phyloP scores from a whole-genome alignment of 352 stramenopile species.

The Phytophthora megakarya region DNA sequence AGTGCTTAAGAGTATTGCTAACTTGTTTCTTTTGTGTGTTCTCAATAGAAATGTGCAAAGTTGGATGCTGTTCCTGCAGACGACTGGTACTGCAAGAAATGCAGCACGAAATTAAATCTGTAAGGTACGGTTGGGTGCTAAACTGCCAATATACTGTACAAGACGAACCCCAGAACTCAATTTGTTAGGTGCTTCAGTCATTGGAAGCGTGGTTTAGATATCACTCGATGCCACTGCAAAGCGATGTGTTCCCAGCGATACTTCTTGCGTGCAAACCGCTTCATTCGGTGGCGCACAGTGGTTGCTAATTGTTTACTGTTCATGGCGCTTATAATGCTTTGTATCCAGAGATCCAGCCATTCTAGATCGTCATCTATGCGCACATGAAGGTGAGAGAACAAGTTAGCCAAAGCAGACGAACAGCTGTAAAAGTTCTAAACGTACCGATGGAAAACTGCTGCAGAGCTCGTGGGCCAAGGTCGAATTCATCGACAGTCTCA shows the following conservation, averaged over 20 bases:
- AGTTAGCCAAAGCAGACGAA: background rate
- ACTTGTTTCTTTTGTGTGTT: conserved; percentile 5
- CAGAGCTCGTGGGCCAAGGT: conserved; percentile 69
- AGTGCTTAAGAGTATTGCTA: background rate
- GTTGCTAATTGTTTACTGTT: conserved; percentile 29
- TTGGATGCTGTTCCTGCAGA: conserved; percentile 76
- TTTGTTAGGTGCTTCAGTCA: conserved; percentile 11
- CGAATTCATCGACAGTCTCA: conserved; percentile 69
- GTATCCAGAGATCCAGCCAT: conserved; percentile 63
- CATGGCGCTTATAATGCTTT: conserved; percentile 51
- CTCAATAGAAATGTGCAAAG: conserved; percentile 85
- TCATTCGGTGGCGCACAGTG: conserved; percentile 54
- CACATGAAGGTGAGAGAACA: background rate
- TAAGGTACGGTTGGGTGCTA: conserved; percentile 29
- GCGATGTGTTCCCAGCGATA: conserved; percentile 67
- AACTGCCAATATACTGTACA: conserved; percentile 28
- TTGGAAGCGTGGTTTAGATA: conserved; percentile 31
- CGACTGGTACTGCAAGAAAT: conserved; percentile 91
- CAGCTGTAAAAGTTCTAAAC: background rate
- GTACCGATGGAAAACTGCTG: conserved; percentile 24
- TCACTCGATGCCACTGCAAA: conserved; percentile 55
- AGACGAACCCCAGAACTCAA: background rate
- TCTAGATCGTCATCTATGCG: conserved; percentile 32
- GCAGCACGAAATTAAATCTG: conserved; percentile 44
- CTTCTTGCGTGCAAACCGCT: conserved; percentile 52